These are phyloP conservation scores for Dipodascus geniculatus DNA, from an alignment of 805 yeast genomes.

Conservation along the genomic window DNA sequence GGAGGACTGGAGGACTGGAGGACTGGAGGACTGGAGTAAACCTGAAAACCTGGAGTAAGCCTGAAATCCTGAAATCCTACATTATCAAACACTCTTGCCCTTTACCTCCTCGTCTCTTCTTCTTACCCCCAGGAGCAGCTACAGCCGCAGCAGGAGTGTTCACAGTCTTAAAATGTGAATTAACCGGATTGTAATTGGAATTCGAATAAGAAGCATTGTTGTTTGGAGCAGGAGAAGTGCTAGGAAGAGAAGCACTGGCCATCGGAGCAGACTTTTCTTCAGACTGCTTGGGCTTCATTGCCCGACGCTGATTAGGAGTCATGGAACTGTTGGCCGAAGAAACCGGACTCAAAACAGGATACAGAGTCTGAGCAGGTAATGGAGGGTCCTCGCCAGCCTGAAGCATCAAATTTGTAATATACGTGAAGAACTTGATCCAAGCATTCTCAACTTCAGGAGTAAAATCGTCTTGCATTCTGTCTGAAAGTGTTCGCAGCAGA, in stretches of 20 bases:
- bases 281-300: not conserved
- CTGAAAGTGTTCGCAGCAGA: constrained; percentile 17
- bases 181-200: constrained; percentile 9
- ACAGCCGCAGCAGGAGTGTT: not conserved
- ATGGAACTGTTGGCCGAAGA: constrained; percentile 5
- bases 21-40: no score
- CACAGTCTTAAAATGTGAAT: constrained; percentile 8
- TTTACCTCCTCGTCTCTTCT: constrained; percentile 5
- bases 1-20: no score
- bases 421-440: constrained; percentile 22
- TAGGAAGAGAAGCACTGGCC: constrained; percentile 3
- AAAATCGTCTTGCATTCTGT: constrained; percentile 17
- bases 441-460: constrained; percentile 21
- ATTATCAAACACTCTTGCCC: constrained; percentile 11
- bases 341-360: constrained; percentile 12
- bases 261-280: not conserved
- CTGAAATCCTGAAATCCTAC: no score
- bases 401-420: constrained; percentile 20
- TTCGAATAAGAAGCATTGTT: not conserved
- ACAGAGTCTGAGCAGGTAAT: constrained; percentile 10
- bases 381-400: constrained; percentile 26
- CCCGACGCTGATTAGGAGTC: constrained; percentile 2
- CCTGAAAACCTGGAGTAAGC: no score
- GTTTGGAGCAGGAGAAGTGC: not conserved
- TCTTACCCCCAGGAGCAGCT: constrained; percentile 1